Evolutionary conservation across 768 basidiomycete genomes (phyloP), one percentile per base, ranked within the genome.

Genomic region (Tulasnella sp.): DNA sequence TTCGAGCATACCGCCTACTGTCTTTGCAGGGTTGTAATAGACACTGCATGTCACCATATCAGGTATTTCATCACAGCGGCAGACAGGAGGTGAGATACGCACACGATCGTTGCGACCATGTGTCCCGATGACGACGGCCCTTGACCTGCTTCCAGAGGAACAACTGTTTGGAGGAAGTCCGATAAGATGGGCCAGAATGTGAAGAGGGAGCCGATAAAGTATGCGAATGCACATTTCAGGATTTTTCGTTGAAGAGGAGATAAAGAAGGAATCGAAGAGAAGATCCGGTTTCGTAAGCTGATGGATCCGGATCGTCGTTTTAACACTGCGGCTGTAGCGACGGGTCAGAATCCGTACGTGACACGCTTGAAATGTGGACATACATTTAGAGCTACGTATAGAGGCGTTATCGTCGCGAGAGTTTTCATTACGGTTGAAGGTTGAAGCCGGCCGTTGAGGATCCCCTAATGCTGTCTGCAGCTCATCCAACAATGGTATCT

Each of bases 11-110:
- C 79, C 86, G 3, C 94, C 96, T 3, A 87, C 73, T 0, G 91
- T 92, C 67, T 94, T 92, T 10, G 92, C 92, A 3, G 94, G 94
- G 65, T 93, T 91, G 70, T 82, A 97, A 70, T 97, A 92, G 0
- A 89, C 57, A 4, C 57, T 59, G 25, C 34, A 38, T 3, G 41
- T n/a, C 3, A 31, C 3, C 4, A 53, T 27, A 12, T 25, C 86
- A 3, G 81, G 81, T 60, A 50, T 21, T 49, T 22, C 10, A n/a
- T 11, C 27, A 44, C 7, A 2, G 2, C 2, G 8, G 2, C 11
- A 50, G 11, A 44, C 3, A 30, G 31, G 42, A 10, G 34, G 25
- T 17, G 30, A 15, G 50, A 46, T 27, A 73, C 85, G 67, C 69
- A 92, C 92, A 96, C 79, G 19, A 59, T 69, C 1, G 92, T 92